Base-by-base conservation (phyloP, 306 rosid genomes). In the Gastrolobium bilobum region DNA sequence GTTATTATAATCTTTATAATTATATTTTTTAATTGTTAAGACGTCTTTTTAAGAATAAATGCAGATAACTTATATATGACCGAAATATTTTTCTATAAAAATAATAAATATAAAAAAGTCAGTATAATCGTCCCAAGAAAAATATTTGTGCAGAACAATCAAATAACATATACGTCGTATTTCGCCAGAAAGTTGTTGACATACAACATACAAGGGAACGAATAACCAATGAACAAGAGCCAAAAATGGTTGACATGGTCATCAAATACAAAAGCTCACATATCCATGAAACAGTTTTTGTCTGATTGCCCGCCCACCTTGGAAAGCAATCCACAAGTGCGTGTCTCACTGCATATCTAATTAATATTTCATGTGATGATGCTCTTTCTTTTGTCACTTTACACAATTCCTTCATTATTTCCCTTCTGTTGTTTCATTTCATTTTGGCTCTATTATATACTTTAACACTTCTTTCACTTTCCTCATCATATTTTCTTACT, bases 301-400 rank as follows among this genome's bases (percentile, higher is more conserved):
- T 78, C 43, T 48, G 8, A 1, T 44, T 15, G 4, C 31, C 1
- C 37, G 4, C 31, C 2, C 37, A 9, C 9, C 26, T 11, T 29
- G 8, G n/a, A 29, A 29, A 48, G 5, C 20, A 44, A 10, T 6
- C 1, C 61, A 43, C 72, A 4, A 14, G 37, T 15, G 35, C 30
- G 9, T 61, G 57, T 39, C 56, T 1, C 38, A n/a, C 1, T 62
- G 30, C 15, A 7, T 31, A 31, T 51, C 10, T 35, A 44, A 31
- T 9, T 11, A 26, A 39, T 11, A 10, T 48, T 54, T 31, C 35
- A 39, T 26, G 3, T 5, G 42, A 9, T 26, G 58, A 73, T 1
- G 38, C 79, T 62, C 30, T 3, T 26, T 48, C 38, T 62, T 79
- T 79, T 61, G 67, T 62, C 83, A 40, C 73, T 30, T 31, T 20